phyloP scores from a whole-genome alignment of 257 asterid species.

The Solanum piurae region DNA sequence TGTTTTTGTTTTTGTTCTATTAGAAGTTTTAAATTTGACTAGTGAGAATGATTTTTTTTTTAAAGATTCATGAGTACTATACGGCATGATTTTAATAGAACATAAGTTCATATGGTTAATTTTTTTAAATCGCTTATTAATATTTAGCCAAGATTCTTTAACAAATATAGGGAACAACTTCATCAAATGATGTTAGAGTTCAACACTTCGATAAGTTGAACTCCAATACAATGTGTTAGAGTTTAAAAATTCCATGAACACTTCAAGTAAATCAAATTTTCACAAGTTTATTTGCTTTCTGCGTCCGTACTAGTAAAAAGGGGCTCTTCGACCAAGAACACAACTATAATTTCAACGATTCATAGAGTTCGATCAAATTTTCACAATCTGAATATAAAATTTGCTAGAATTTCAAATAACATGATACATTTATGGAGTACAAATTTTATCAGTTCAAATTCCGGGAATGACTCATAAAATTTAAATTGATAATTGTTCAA shows the following conservation, averaged over 20 bases:
- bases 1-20: too few relatives aligned
- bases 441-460: background rate
- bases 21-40: background rate
- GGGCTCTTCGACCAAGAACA: too few relatives aligned
- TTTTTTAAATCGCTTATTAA: background rate
- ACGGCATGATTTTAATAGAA: background rate
- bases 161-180: background rate
- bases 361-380: background rate
- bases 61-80: accelerated
- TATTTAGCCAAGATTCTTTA: background rate
- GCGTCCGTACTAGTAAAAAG: too few relatives aligned
- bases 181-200: background rate
- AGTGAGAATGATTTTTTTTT: accelerated
- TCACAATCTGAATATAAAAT: background rate
- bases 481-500: too few relatives aligned
- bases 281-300: background rate
- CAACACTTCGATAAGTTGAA: background rate
- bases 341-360: background rate
- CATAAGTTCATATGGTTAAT: background rate
- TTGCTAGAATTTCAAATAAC: background rate
- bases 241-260: background rate
- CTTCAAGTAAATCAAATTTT: background rate
- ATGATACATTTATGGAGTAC: background rate
- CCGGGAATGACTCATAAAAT: background rate
- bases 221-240: background rate